A percentile compares a stretch with the other conserved stretches of the same genome.
Evolutionary conservation across 257 asterid genomes (phyloP).

Genomic region (Solanum raphanifolium): DNA sequence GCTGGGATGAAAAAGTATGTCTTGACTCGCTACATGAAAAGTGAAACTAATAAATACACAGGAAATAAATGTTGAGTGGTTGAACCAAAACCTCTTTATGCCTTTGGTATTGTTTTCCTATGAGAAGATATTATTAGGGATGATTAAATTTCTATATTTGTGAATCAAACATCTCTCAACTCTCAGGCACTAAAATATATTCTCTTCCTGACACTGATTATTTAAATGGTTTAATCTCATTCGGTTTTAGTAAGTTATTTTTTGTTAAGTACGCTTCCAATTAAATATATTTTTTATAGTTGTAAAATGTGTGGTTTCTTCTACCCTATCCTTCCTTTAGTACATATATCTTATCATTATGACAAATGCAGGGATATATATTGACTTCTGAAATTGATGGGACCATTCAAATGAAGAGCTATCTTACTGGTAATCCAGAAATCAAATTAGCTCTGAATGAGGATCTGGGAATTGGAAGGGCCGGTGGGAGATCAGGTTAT

Average conservation of each 20-base stretch:
- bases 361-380: conserved; percentile 43
- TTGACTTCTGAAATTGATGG: conserved; percentile 99
- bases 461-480: conserved; percentile 74
- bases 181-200: background rate
- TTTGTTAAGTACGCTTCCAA: background rate
- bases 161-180: background rate
- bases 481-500: conserved; percentile 48
- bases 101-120: background rate
- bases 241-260: background rate
- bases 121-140: background rate
- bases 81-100: background rate
- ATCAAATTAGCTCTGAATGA: conserved; percentile 93
- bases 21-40: background rate
- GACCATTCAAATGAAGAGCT: conserved; percentile 99
- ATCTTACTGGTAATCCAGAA: conserved; percentile 95
- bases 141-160: background rate
- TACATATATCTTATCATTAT: background rate
- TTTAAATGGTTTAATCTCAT: background rate
- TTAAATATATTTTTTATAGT: background rate
- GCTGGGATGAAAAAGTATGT: background rate
- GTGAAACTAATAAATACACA: background rate
- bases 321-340: background rate
- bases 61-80: background rate
- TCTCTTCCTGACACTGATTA: background rate
- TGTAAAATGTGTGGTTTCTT: background rate